Evolutionary conservation across 371 early-diverging fungal species (phyloP).

Genomic region (Syncephalastrum racemosum): DNA sequence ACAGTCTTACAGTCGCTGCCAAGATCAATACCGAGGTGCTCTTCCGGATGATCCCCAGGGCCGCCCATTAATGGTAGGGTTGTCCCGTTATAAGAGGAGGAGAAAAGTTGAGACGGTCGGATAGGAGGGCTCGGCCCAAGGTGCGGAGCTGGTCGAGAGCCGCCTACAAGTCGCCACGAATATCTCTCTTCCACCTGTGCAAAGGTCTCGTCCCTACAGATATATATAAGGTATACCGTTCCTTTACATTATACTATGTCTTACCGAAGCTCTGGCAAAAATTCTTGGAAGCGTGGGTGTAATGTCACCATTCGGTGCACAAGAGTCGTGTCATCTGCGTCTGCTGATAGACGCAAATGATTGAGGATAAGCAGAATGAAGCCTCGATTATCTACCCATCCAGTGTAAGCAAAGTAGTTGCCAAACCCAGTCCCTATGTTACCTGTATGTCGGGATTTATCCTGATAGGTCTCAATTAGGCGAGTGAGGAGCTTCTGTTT

Average conservation of each 20-base stretch:
- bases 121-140: constrained; percentile 47
- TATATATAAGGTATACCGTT: background rate
- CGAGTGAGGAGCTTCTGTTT: constrained; percentile 31
- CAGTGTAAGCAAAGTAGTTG: background rate
- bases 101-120: constrained; percentile 23
- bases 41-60: constrained; percentile 18
- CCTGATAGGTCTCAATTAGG: constrained; percentile 36
- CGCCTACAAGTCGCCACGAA: constrained; percentile 38
- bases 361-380: constrained; percentile 41
- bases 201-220: constrained; percentile 30
- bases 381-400: constrained; percentile 30
- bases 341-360: constrained; percentile 36
- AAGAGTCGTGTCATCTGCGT: constrained; percentile 24
- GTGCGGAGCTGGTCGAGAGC: constrained; percentile 47
- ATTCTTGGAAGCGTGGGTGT: constrained; percentile 28
- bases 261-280: constrained; percentile 36
- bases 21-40: constrained; percentile 31
- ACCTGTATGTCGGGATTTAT: constrained; percentile 26
- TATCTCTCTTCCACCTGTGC: constrained; percentile 30
- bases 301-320: constrained; percentile 22
- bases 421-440: background rate
- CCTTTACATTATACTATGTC: background rate
- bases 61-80: constrained; percentile 36
- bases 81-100: constrained; percentile 33
- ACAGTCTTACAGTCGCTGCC: constrained; percentile 39